Evolutionary conservation across 1,284 basidiomycete genomes (phyloP), one percentile per base, ranked within the genome.

Genomic region (Rugosomyces carneus): DNA sequence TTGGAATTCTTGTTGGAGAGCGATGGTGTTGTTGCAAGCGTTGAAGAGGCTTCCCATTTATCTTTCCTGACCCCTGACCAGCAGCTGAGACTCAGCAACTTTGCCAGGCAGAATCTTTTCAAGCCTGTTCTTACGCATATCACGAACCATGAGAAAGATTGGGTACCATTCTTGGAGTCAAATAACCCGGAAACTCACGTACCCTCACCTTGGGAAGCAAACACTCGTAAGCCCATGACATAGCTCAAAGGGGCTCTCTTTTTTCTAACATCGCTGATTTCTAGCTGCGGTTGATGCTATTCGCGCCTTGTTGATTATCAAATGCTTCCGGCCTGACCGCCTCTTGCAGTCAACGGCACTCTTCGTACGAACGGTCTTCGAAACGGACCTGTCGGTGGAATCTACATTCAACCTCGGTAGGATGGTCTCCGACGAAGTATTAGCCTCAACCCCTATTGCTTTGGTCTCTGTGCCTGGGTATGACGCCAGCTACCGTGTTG

Each of bases 381-480:
- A 81, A 42, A 76, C 76, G n/a, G 89, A 93, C 53, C 69, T 95
- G n/a, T 76, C 87, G 13, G 65, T 69, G 3, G 77, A 83, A 59
- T 76, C 88, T 1, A 73, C 73, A 35, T 89, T 82, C 59, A 86
- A 93, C 52, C 76, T 98, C 31, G 75, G 76, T 16, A 65, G 69
- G 6, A 82, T 96, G 69, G 91, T 95, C 20, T 59, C 73, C 3
- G 76, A 87, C 53, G 89, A 97, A 61, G 79, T 93, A 27, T 76
- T 79, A 9, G 76, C 92, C 1, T 75, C 78, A 1, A 92, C 89
- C 1, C 93, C 94, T 0, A 68, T 97, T n/a, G 87, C 90, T 8
- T 70, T 98, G 41, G 83, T 93, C 27, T 97, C 93, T 5, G 91
- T 97, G 2, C 82, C 90, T 0, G 94, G 94, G n/a, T 94, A 96